A percentile compares a stretch with the other conserved stretches of the same genome.
These are phyloP conservation scores for Vitellaria paradoxa DNA, from an alignment of 179 eudicot species.

Conservation along the genomic window DNA sequence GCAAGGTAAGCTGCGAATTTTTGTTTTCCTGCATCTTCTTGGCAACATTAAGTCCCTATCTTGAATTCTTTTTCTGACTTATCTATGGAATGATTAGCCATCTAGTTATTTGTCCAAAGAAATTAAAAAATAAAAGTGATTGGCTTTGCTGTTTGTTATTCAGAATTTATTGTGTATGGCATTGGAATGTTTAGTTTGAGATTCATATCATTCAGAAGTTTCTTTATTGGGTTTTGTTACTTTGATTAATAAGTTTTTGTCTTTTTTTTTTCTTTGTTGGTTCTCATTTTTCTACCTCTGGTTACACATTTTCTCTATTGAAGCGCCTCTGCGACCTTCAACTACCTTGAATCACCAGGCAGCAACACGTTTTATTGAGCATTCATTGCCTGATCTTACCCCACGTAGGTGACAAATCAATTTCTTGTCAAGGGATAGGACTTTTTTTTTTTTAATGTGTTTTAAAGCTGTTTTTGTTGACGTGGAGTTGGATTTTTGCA, in stretches of 20 bases:
- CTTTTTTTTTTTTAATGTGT: conserved; percentile 4
- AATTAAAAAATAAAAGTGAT: neutral
- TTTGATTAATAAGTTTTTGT: conserved; percentile 4
- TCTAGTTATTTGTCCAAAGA: neutral
- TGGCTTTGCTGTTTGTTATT: neutral
- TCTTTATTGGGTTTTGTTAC: neutral
- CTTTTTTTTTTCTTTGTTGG: neutral
- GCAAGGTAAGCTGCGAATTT: too few species aligned
- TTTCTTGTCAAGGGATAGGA: neutral
- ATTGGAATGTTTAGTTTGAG: neutral
- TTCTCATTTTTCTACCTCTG: neutral
- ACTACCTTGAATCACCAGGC: conserved; percentile 64
- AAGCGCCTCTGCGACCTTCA: conserved; percentile 79
- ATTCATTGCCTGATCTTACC: conserved; percentile 89
- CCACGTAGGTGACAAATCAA: conserved; percentile 41
- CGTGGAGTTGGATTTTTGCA: conserved; percentile 29
- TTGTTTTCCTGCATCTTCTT: neutral
- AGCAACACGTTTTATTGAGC: conserved; percentile 85
- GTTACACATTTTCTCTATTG: conserved; percentile 14
- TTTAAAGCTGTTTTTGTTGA: conserved; percentile 22
- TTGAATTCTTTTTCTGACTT: neutral
- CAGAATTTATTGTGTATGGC: neutral
- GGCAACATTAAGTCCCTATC: neutral
- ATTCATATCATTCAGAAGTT: neutral
- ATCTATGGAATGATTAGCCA: neutral